phyloP scores from a whole-genome alignment of 2,329 filamentous ascomycete species.

The Trichophyton benhamiae region DNA sequence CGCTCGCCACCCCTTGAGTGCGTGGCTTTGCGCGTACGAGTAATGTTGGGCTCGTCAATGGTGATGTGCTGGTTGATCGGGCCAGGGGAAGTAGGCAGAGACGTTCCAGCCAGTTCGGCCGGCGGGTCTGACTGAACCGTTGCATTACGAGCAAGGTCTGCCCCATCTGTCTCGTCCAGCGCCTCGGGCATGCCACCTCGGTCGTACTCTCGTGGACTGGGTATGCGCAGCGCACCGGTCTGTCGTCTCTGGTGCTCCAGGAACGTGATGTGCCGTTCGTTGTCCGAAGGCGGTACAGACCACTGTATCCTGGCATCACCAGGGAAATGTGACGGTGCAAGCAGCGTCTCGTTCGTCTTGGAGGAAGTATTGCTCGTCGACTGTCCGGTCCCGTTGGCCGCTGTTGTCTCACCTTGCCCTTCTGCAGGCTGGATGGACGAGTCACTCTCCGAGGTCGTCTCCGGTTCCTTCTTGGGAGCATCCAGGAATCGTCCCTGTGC shows the following conservation, averaged over 20 bases:
- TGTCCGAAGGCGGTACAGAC: conserved; percentile 31
- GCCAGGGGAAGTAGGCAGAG: conserved; percentile 19
- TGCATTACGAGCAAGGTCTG: conserved; percentile 24
- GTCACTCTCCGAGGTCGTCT: conserved; percentile 4
- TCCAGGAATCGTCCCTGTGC: conserved; percentile 16
- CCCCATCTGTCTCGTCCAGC: conserved; percentile 26
- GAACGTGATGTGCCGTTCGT: conserved; percentile 78
- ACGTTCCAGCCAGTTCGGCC: conserved; percentile 10
- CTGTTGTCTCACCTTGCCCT: not conserved
- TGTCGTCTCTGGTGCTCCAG: conserved; percentile 70
- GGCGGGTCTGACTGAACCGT: conserved; percentile 18
- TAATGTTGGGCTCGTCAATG: conserved; percentile 36
- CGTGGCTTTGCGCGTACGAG: conserved; percentile 22
- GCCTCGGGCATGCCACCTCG: conserved; percentile 59
- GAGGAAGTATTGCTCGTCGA: conserved; percentile 36
- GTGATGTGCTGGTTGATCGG: conserved; percentile 29
- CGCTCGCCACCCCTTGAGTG: conserved; percentile 26
- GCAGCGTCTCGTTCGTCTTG: not conserved
- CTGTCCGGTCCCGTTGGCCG: not conserved
- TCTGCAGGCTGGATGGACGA: conserved; percentile 1
- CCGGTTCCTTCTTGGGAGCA: not conserved
- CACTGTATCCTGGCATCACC: not conserved
- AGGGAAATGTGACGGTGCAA: not conserved
- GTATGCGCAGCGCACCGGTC: conserved; percentile 69
- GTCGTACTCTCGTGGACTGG: conserved; percentile 82